Evolutionary conservation across 345 rosid species (phyloP).

Genomic region (Arabis hirsuta): DNA sequence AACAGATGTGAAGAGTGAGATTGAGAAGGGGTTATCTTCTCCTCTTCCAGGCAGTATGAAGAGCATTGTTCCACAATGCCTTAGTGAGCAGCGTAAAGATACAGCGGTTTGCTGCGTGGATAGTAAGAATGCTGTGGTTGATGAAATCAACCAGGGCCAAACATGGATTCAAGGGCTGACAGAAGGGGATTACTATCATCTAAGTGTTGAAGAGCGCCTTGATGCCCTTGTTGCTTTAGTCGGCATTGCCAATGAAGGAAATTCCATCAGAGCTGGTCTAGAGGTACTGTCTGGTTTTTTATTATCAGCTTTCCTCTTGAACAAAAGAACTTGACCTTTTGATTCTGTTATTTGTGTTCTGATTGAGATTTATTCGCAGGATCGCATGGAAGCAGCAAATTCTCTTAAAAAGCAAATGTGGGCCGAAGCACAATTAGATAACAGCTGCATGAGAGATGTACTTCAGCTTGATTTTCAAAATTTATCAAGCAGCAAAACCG

Average conservation of each 20-base stretch:
- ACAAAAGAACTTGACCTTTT: conserved; percentile 23
- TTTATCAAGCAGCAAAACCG: conserved; percentile 54
- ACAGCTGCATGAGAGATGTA: conserved; percentile 81
- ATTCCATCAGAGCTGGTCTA: conserved; percentile 78
- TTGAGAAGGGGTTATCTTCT: conserved; percentile 51
- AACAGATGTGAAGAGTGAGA: conserved; percentile 46
- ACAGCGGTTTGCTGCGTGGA: conserved; percentile 43
- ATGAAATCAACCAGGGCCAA: conserved; percentile 76
- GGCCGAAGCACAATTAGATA: conserved; percentile 96
- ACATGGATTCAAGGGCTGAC: conserved; percentile 96
- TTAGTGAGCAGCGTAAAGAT: conserved; percentile 49
- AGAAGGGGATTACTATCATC: conserved; percentile 93
- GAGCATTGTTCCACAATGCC: conserved; percentile 46
- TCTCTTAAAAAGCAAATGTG: conserved; percentile 98
- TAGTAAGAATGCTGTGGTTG: conserved; percentile 66
- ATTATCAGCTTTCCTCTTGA: conserved; percentile 20
- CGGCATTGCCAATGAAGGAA: conserved; percentile 95
- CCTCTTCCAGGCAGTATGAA: conserved; percentile 49
- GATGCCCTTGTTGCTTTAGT: conserved; percentile 82
- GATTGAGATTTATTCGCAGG: conserved; percentile 57
- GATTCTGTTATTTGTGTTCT: conserved; percentile 20
- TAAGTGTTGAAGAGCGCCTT: conserved; percentile 95
- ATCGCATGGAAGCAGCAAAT: conserved; percentile 96
- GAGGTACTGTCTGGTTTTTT: conserved; percentile 62
- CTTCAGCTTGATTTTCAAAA: conserved; percentile 62